Evolutionary conservation across 31 red algal species (phyloP).

Genomic region (Bonnemaisonia californica): DNA sequence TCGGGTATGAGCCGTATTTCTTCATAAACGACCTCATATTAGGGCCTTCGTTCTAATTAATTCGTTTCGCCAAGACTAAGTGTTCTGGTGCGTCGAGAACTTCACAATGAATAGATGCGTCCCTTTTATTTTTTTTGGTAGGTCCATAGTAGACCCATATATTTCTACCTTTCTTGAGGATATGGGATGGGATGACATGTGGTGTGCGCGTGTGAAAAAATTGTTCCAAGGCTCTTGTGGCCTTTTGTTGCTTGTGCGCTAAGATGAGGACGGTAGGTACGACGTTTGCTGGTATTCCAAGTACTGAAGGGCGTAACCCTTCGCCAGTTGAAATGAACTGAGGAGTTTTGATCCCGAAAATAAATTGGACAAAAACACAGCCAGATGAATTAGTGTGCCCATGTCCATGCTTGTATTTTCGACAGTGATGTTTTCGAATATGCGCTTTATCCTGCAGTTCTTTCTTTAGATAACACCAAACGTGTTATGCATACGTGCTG

Average conservation of each 20-base stretch:
- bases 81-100: not conserved
- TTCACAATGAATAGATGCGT: slow-evolving; percentile 7
- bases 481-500: slow-evolving; percentile 32
- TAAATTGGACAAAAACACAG: slow-evolving; percentile 25
- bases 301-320: slow-evolving; percentile 8
- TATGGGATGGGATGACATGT: not conserved
- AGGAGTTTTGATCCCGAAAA: slow-evolving; percentile 32
- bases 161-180: not conserved
- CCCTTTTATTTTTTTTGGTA: too few species aligned
- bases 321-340: slow-evolving; percentile 40
- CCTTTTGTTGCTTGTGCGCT: slow-evolving; percentile 15
- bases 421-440: not conserved
- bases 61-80: not conserved
- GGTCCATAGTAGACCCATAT: not conserved
- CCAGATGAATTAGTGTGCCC: not conserved
- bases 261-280: slow-evolving; percentile 13
- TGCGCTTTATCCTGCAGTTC: slow-evolving; percentile 1
- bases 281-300: not conserved
- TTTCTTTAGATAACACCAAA: slow-evolving; percentile 39
- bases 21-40: slow-evolving; percentile 33
- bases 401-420: not conserved
- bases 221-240: slow-evolving; percentile 11
- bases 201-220: not conserved
- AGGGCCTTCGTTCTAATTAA: not conserved
- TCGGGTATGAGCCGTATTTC: not conserved